Percentiles rank a stretch among this genome's conserved stretches.
Conservation (phyloP, 345 rosid genomes). For the Odontarrhena argentea region DNA sequence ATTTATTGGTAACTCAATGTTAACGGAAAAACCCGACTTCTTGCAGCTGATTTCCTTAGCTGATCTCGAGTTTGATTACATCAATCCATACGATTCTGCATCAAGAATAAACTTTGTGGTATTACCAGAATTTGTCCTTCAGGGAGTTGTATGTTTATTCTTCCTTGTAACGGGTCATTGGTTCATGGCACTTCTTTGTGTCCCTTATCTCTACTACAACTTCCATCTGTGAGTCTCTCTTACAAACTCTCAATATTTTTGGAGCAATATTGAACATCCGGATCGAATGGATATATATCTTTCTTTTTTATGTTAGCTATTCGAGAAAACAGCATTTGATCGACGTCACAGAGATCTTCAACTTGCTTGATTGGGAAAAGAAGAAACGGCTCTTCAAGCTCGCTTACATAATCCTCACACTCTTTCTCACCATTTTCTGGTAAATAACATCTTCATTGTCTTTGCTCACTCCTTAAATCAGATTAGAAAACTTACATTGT, state of each 20-base stretch:
- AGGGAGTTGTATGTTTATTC: constrained; percentile 55
- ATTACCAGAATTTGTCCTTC: constrained; percentile 58
- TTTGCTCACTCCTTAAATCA: not conserved
- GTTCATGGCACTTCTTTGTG: constrained; percentile 61
- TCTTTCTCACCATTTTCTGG: constrained; percentile 84
- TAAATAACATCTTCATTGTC: constrained; percentile 25
- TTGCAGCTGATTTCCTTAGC: constrained; percentile 77
- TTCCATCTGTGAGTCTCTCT: constrained; percentile 58
- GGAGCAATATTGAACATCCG: constrained; percentile 12
- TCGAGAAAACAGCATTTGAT: constrained; percentile 61
- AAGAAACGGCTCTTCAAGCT: constrained; percentile 85
- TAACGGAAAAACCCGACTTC: not conserved
- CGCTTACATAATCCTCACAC: constrained; percentile 64
- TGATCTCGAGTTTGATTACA: constrained; percentile 76
- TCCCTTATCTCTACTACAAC: constrained; percentile 68
- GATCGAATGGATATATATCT: constrained; percentile 1
- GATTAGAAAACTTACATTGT: not conserved
- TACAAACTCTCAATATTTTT: not conserved
- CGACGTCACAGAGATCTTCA: constrained; percentile 96
- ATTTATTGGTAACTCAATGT: not conserved
- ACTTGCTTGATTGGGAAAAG: constrained; percentile 86
- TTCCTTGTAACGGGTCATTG: constrained; percentile 69
- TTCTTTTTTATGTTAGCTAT: constrained; percentile 48
- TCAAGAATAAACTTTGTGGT: constrained; percentile 66
- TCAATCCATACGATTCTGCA: constrained; percentile 76